Evolutionary conservation across 208 protist species (phyloP), one percentile per base, ranked within the genome.

Genomic region (Eutreptiella sp.): DNA sequence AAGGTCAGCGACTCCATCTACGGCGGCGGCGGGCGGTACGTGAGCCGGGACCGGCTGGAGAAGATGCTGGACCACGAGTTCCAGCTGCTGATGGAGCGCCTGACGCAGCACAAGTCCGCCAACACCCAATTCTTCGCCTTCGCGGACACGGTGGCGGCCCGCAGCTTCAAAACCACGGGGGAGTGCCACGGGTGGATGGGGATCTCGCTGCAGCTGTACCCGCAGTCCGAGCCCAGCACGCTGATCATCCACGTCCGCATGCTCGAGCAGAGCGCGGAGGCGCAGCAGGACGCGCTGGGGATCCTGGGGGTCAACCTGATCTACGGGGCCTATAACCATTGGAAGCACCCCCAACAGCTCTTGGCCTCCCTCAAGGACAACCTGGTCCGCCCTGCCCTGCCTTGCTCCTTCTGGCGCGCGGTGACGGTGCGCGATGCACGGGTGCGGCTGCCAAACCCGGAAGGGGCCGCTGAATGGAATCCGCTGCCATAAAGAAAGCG

Each of bases 111-210:
- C 4, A 19, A 14, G 9, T 2, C n/a, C 21, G n/a, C 19, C 14
- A 23, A 50, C 11, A 50, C 45, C 11, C 45, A 50, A 19, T 50
- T 35, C 16, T 50, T 50, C 29, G 45, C 31, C 19, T 50, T 50
- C 45, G 19, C 45, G 14, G 45, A 50, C 29, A 50, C 45, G 11
- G 29, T 50, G 11, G 45, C 45, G 16, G 45, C 45, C 11, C 11
- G 11, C 11, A 50, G 45, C 16, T 50, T 19, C 29, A 50, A n/a
- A 11, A 19, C 14, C 19, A 38, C 11, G 31, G 45, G 45, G 16
- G 29, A 50, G 19, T 50, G 45, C 45, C 45, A 50, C 45, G 45
- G 45, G 14, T 50, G 45, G 45, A 11, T 50, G 45, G 45, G 45
- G 11, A 16, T 50, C 19, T 14, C 14, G 11, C 14, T 19, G 11